phyloP scores from a whole-genome alignment of 129 eudicot genomes.

The Kitagawia praeruptora region DNA sequence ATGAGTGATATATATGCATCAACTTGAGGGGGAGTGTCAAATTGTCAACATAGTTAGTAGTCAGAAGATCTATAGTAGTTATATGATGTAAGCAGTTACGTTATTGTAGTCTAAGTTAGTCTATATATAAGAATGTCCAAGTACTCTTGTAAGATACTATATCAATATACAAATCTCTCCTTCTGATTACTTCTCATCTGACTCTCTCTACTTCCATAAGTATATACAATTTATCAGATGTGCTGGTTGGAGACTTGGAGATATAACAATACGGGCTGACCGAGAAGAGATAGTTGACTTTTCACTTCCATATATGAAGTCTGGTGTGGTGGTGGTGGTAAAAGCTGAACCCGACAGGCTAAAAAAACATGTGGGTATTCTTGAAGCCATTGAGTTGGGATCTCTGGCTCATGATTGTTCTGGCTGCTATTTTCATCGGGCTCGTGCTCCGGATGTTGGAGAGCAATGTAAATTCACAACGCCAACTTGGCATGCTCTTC shows the following conservation, averaged over 20 bases:
- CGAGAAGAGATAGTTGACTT: conserved; percentile 23
- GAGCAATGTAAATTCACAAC: not conserved
- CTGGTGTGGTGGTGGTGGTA: conserved; percentile 30
- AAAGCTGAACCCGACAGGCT: conserved; percentile 10
- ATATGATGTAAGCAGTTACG: too few species aligned
- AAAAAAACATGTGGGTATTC: conserved; percentile 29
- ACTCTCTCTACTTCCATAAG: too few species aligned
- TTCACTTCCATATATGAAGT: conserved; percentile 24
- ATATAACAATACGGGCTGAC: conserved; percentile 29
- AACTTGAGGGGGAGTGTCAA: too few species aligned
- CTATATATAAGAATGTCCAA: too few species aligned
- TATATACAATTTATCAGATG: too few species aligned
- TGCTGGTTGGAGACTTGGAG: conserved; percentile 40
- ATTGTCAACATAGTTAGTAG: too few species aligned
- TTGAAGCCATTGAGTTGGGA: conserved; percentile 31
- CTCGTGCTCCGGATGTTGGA: conserved; percentile 21
- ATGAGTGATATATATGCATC: too few species aligned
- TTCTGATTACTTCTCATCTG: too few species aligned
- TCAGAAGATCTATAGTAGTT: too few species aligned
- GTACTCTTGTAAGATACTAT: too few species aligned
- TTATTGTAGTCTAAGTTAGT: too few species aligned
- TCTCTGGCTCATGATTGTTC: conserved; percentile 11
- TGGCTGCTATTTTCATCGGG: conserved; percentile 29
- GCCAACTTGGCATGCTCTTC: not conserved
- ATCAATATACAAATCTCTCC: too few species aligned